Conservation (phyloP, 2,329 filamentous ascomycete genomes). For the Pseudocercospora fuligena region DNA sequence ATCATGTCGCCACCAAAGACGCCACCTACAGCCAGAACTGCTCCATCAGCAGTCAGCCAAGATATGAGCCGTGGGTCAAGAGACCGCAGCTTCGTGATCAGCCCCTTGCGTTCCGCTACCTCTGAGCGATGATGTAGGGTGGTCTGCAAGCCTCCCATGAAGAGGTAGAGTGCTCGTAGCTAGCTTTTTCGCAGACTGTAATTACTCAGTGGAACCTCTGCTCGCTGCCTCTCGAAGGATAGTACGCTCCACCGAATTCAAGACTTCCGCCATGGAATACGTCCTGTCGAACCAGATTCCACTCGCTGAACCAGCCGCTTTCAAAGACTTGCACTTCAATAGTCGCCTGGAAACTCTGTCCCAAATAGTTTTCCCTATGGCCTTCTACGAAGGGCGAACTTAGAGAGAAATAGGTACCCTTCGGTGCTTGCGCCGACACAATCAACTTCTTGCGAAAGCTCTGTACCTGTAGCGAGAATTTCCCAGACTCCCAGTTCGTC, state of each 20-base stretch:
- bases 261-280: slow-evolving; percentile 51
- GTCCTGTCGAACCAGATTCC: slow-evolving; percentile 48
- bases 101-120: slow-evolving; percentile 15
- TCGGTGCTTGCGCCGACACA: slow-evolving; percentile 47
- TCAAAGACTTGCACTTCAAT: slow-evolving; percentile 51
- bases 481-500: slow-evolving; percentile 47
- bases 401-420: slow-evolving; percentile 52
- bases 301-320: slow-evolving; percentile 46
- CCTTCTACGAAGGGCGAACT: slow-evolving; percentile 54
- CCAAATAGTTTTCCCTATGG: slow-evolving; percentile 50
- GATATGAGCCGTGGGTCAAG: slow-evolving; percentile 5
- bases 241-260: slow-evolving; percentile 57
- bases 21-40: slow-evolving; percentile 24
- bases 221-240: slow-evolving; percentile 47
- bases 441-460: slow-evolving; percentile 48
- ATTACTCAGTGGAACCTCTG: slow-evolving; percentile 42
- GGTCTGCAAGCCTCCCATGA: background rate
- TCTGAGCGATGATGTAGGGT: background rate
- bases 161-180: background rate
- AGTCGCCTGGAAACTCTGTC: slow-evolving; percentile 53
- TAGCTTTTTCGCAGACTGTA: background rate
- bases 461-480: slow-evolving; percentile 46
- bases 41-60: slow-evolving; percentile 9
- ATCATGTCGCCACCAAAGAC: slow-evolving; percentile 28
- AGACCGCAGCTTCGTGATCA: slow-evolving; percentile 21